Evolutionary conservation across 495 filamentous ascomycete species (phyloP), one percentile per base, ranked within the genome.

Genomic region (Trichoderma asperelloides): DNA sequence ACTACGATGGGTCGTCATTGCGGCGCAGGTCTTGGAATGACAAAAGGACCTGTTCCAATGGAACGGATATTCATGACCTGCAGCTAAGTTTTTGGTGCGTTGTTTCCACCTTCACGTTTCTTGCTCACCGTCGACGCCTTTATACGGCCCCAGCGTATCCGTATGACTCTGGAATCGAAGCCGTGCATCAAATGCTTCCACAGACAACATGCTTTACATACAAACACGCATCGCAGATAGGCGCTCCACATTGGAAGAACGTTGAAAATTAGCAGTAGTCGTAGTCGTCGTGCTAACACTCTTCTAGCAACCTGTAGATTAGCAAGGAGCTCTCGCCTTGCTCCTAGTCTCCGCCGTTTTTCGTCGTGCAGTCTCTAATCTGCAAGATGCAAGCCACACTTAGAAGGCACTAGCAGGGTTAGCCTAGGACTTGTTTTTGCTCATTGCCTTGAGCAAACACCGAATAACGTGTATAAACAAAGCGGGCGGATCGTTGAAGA

Each of bases 351-450:
- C 55, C 55, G 55, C 55, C 16, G 23, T 60, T 25, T 30, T 60
- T 60, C 23, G 55, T 60, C 55, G 55, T 30, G 55, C 55, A 60
- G 55, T 25, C 49, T 25, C 55, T 13, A 60, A 60, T 60, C 55
- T 60, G 55, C 55, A 30, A 21, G 13, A 5, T 60, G 55, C 55
- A 60, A 30, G 55, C 27, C 55, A 60, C 23, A 30, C 55, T 37
- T 37, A 37, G 33, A 16, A 25, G 9, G 25, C 55, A 60, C 55
- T 60, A 60, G 55, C 55, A 60, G 55, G 55, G 55, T 60, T 30
- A 7, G 12, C 16, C 55, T 25, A 27, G 23, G 9, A 30, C 25
- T 60, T 18, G 25, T 13, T 30, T 30, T 30, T 30, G 27, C 55
- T 60, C 55, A 3, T 7, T 57, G 21, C 49, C 49, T 25, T 27